Base-by-base conservation (phyloP, 2,329 filamentous ascomycete species). In the Talaromyces amestolkiae region DNA sequence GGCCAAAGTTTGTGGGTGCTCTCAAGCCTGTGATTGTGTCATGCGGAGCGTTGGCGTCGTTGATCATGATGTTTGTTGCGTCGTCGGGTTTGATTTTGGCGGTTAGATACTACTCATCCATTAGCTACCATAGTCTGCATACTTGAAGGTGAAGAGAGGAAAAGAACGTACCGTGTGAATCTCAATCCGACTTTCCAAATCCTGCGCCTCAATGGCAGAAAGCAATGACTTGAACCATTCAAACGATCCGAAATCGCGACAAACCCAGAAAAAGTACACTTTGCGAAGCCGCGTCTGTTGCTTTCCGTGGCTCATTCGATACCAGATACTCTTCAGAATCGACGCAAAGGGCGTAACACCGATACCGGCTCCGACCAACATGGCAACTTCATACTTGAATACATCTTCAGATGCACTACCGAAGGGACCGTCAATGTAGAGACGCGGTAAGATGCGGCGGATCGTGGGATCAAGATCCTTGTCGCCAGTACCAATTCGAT, bases 211-310 rank as follows among this genome's bases (percentile, higher is more conserved):
- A 72, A 96, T 94, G 63, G 92, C 92, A 68, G 93, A 84, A 17
- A 96, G 85, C 67, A 96, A 81, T 31, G 90, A 93, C 59, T 91
- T 86, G 84, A 95, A 95, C 92, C 92, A 96, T 82, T 95, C 91
- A 72, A 95, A 93, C 0, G 90, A 92, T 39, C 89, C 91, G 73
- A 94, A 94, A 78, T 95, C 91, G 77, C 91, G 86, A 83, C 91
- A 94, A 68, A 95, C 89, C 92, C 92, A 95, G 85, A 95, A 93
- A 82, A 95, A 95, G 82, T 95, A 96, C 27, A 96, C 91, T 78
- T 95, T 96, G 73, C 89, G 85, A 51, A 96, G 84, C 3, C 91
- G 85, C 2, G 91, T 93, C 80, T 90, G 90, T 78, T 89, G 67
- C 53, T 91, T 89, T 2, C 90, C 90, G 79, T 92, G 93, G 83